A percentile compares a stretch with the other conserved stretches of the same genome.
Evolutionary conservation across 2,329 filamentous ascomycete genomes (phyloP).

Genomic region (Elsinoe perseae): DNA sequence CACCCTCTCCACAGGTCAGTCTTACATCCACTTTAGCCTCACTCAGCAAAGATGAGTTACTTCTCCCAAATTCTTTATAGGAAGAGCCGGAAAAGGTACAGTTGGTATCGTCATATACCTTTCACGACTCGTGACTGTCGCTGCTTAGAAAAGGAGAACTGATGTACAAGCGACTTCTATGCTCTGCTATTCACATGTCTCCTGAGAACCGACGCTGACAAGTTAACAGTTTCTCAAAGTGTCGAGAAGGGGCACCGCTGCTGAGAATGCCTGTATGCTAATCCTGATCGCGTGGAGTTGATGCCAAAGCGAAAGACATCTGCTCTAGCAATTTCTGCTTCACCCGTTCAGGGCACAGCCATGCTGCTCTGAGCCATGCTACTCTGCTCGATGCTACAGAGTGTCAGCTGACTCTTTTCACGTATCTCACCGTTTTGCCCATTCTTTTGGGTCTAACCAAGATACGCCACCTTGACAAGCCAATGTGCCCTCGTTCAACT

Average conservation of each 20-base stretch:
- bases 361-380: no score
- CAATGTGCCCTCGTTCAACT: not conserved
- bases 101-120: conserved; percentile 43
- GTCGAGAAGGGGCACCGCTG: not conserved
- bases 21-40: not conserved
- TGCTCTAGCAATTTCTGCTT: not conserved
- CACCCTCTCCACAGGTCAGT: not conserved
- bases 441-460: not conserved
- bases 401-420: not conserved
- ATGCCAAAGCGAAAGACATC: not conserved
- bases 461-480: not conserved
- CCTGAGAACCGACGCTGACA: not conserved
- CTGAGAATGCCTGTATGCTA: no score
- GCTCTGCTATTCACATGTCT: not conserved
- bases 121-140: conserved; percentile 31
- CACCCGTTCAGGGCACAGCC: not conserved
- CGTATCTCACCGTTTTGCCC: not conserved
- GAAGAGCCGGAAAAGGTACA: conserved; percentile 49
- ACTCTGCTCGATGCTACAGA: no score
- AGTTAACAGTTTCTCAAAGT: not conserved
- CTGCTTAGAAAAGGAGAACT: conserved; percentile 44
- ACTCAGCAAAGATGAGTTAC: conserved; percentile 30
- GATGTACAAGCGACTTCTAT: conserved; percentile 23
- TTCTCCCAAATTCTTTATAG: conserved; percentile 34
- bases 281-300: no score